Conservation (phyloP, 441 rosid genomes). For the Aquilaria agallochum region DNA sequence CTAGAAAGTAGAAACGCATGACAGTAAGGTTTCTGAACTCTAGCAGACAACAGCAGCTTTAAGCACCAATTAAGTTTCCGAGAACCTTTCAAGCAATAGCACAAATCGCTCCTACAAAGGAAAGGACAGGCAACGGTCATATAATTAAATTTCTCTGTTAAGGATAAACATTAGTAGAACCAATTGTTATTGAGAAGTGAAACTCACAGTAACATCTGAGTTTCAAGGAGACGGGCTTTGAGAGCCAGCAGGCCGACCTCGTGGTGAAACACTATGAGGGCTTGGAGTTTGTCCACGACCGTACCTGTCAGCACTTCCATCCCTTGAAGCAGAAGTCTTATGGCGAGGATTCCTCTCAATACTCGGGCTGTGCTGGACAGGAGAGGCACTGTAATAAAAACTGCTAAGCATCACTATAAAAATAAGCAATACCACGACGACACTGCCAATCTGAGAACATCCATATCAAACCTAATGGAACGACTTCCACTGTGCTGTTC, state of each 20-base stretch:
- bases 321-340: conserved; percentile 32
- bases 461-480: conserved; percentile 42
- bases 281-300: conserved; percentile 36
- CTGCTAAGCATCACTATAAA: too few species aligned
- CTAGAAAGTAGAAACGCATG: conserved; percentile 22
- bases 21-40: conserved; percentile 18
- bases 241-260: conserved; percentile 31
- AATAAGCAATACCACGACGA: neutral
- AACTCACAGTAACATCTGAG: conserved; percentile 47
- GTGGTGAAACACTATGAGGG: conserved; percentile 39
- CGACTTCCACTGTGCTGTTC: conserved; percentile 51
- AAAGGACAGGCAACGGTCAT: conserved; percentile 5
- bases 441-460: neutral
- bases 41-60: conserved; percentile 17
- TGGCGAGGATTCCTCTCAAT: conserved; percentile 37
- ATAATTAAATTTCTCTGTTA: neutral
- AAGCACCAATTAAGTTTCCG: conserved; percentile 18
- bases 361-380: conserved; percentile 36
- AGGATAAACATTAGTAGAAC: neutral
- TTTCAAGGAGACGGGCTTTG: conserved; percentile 43
- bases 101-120: conserved; percentile 39
- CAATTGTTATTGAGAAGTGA: neutral
- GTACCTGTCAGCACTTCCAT: conserved; percentile 40
- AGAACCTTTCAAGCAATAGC: conserved; percentile 7
- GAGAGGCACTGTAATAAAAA: conserved; percentile 41